phyloP scores from a whole-genome alignment of 2,329 filamentous ascomycete genomes.

The Botryotinia convoluta region DNA sequence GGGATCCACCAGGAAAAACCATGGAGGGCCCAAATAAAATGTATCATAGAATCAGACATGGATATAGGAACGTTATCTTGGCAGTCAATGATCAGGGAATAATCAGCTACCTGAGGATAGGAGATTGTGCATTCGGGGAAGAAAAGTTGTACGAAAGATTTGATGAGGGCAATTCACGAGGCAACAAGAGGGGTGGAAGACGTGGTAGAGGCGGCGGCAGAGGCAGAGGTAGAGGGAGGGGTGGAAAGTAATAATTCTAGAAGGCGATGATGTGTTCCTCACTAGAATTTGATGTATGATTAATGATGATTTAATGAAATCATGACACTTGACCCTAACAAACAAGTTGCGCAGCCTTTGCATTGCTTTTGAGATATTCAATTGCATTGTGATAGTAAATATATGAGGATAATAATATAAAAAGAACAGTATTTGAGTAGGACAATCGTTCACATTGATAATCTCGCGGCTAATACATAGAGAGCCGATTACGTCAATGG shows the following conservation, averaged over 20 bases:
- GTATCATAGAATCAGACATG: constrained; percentile 80
- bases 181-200: constrained; percentile 40
- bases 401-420: neutral
- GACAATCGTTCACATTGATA: neutral
- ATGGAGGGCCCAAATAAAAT: constrained; percentile 50
- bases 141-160: constrained; percentile 68
- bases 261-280: neutral
- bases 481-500: neutral
- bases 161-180: constrained; percentile 42
- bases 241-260: constrained; percentile 17
- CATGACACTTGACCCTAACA: neutral
- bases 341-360: neutral
- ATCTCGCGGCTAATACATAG: neutral
- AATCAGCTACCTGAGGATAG: constrained; percentile 80
- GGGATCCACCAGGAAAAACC: constrained; percentile 53
- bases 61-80: constrained; percentile 77
- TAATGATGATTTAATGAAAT: neutral
- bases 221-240: constrained; percentile 32
- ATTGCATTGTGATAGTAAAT: neutral
- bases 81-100: constrained; percentile 89
- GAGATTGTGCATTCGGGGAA: constrained; percentile 74
- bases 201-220: constrained; percentile 43
- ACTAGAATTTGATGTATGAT: neutral
- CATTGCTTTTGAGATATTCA: neutral
- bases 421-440: neutral